Percentiles rank a stretch among this genome's conserved stretches.
These are phyloP conservation scores for Puccinia novopanici DNA, from an alignment of 1,284 basidiomycete genomes.

Conservation along the genomic window DNA sequence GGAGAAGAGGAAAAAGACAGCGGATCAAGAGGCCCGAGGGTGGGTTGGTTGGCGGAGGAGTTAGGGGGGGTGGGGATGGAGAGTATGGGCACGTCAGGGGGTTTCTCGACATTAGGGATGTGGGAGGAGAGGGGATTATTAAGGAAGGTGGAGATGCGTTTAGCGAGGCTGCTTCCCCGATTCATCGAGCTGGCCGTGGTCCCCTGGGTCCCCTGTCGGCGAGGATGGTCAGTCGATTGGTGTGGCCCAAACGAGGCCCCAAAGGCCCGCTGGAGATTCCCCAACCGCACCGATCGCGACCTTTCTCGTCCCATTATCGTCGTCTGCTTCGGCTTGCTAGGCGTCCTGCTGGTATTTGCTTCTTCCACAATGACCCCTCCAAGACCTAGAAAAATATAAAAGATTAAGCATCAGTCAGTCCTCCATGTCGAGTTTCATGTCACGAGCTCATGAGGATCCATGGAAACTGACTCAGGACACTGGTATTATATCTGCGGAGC, in stretches of 20 bases:
- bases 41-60: no score
- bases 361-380: neutral
- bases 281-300: conserved; percentile 27
- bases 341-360: neutral
- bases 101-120: no score
- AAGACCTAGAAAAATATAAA: conserved; percentile 8
- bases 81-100: no score
- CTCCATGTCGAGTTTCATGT: neutral
- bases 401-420: neutral
- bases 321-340: neutral
- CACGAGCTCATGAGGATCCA: neutral
- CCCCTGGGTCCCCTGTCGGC: neutral
- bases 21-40: no score
- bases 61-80: no score
- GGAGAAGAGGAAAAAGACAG: no score
- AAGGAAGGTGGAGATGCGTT: conserved; percentile 41
- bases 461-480: conserved; percentile 33
- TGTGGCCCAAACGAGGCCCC: conserved; percentile 20
- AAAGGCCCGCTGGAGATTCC: conserved; percentile 36
- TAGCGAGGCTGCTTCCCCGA: conserved; percentile 21
- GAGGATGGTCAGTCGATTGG: neutral
- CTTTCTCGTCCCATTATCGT: neutral
- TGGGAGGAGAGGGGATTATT: neutral
- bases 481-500: conserved; percentile 48
- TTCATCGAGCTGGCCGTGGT: neutral